Evolutionary conservation across 768 basidiomycete genomes (phyloP).

Genomic region (Suillus bovinus): DNA sequence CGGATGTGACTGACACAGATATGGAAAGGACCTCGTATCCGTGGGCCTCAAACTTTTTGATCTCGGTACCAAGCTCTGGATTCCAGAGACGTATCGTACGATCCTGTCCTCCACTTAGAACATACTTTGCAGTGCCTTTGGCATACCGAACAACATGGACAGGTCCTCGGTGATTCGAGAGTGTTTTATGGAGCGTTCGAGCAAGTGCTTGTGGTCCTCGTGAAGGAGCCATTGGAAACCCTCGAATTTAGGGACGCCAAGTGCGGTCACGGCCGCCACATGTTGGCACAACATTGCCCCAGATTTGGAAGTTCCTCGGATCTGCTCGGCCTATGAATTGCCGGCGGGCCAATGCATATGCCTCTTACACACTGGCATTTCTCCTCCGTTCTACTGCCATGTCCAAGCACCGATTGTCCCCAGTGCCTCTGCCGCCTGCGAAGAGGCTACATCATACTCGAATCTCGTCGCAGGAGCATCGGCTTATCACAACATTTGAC

Average conservation of each 20-base stretch:
- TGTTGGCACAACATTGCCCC: no score
- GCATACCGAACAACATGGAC: constrained; percentile 93
- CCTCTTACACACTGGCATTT: background rate
- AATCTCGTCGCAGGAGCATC: constrained; percentile 15
- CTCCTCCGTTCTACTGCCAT: constrained; percentile 30
- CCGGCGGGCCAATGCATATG: constrained; percentile 4
- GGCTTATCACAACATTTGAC: constrained; percentile 44
- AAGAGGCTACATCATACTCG: constrained; percentile 50
- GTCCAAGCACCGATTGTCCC: constrained; percentile 54
- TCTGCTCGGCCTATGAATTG: constrained; percentile 1
- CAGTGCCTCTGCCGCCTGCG: constrained; percentile 49
- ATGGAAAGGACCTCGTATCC: constrained; percentile 95
- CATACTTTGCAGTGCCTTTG: constrained; percentile 83
- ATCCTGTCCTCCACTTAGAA: constrained; percentile 93
- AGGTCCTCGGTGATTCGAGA: constrained; percentile 74
- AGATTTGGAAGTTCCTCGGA: background rate
- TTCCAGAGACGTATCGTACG: constrained; percentile 91
- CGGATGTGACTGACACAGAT: constrained; percentile 63
- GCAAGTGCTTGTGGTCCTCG: constrained; percentile 55
- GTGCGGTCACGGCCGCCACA: no score
- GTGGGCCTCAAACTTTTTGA: constrained; percentile 89
- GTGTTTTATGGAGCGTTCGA: constrained; percentile 61
- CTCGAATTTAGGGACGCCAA: no score
- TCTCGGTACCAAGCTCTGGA: constrained; percentile 79
- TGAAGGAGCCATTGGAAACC: constrained; percentile 51